These are phyloP conservation scores for Cyathus striatus DNA, from an alignment of 768 basidiomycete genomes.

Conservation along the genomic window DNA sequence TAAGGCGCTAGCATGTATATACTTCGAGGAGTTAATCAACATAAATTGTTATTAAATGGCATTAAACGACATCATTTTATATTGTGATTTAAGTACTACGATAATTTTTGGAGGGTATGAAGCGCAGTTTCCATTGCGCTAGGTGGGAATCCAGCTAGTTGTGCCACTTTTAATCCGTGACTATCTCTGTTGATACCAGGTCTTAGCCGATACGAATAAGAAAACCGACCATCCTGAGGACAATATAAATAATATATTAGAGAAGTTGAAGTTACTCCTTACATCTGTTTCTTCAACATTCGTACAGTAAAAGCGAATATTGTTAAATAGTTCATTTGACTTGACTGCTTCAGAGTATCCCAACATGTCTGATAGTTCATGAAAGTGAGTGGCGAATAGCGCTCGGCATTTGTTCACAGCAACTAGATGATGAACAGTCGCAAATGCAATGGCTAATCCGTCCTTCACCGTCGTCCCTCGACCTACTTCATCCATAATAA, in stretches of 20 bases:
- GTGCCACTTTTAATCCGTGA: slow-evolving; percentile 87
- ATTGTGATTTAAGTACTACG: slow-evolving; percentile 2
- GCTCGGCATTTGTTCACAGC: slow-evolving; percentile 69
- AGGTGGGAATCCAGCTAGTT: slow-evolving; percentile 77
- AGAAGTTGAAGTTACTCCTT: slow-evolving; percentile 16
- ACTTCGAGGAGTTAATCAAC: too few species aligned
- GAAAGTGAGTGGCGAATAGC: slow-evolving; percentile 99
- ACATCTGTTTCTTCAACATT: slow-evolving; percentile 78
- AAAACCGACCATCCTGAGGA: slow-evolving; percentile 65
- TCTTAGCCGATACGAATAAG: slow-evolving; percentile 76
- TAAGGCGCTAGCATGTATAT: too few species aligned
- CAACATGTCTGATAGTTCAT: slow-evolving; percentile 86
- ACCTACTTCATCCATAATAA: slow-evolving; percentile 99
- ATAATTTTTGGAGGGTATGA: slow-evolving; percentile 32
- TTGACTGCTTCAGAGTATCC: slow-evolving; percentile 44
- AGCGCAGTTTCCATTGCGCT: slow-evolving; percentile 56
- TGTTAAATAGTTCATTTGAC: slow-evolving; percentile 45
- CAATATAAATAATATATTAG: background rate
- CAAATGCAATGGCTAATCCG: slow-evolving; percentile 91
- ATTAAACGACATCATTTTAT: slow-evolving; percentile 2
- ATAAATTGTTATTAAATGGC: slow-evolving; percentile 9
- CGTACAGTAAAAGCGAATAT: slow-evolving; percentile 85
- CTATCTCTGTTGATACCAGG: slow-evolving; percentile 88
- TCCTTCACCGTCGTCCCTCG: slow-evolving; percentile 91
- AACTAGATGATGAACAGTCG: slow-evolving; percentile 78